These are phyloP conservation scores for Stromatinia cepivora DNA, from an alignment of 2,329 filamentous ascomycete species.

Conservation along the genomic window DNA sequence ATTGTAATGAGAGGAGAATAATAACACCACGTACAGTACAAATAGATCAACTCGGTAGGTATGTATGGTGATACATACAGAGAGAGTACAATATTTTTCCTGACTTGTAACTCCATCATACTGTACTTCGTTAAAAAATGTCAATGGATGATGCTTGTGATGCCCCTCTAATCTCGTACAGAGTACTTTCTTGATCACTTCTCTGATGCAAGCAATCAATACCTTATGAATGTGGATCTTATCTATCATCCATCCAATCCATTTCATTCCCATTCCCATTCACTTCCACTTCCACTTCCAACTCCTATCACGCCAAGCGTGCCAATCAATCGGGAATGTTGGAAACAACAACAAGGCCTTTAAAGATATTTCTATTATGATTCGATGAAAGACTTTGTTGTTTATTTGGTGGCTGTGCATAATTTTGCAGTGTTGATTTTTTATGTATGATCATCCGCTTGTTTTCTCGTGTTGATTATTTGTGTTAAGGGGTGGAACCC, in stretches of 20 bases:
- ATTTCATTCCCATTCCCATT: not conserved
- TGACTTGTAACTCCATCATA: not conserved
- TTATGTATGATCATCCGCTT: conserved; percentile 2
- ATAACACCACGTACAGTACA: no score
- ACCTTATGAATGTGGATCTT: not conserved
- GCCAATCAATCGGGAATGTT: conserved; percentile 15
- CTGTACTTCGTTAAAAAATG: not conserved
- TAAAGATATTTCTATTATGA: not conserved
- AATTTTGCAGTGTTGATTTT: not conserved
- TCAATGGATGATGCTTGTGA: conserved; percentile 3
- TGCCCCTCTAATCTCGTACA: not conserved
- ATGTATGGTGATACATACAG: not conserved
- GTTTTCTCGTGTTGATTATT: conserved; percentile 13
- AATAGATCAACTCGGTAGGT: no score
- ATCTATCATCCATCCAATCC: conserved; percentile 2
- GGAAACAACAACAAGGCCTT: not conserved
- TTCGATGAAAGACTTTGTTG: not conserved
- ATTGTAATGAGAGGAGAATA: no score
- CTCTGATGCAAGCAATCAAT: conserved; percentile 5
- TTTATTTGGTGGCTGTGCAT: conserved; percentile 8
- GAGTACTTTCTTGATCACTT: not conserved
- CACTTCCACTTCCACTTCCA: not conserved
- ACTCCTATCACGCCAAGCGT: conserved; percentile 13
- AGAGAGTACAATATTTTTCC: no score
- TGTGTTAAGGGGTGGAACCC: not conserved